Evolutionary conservation across 306 rosid genomes (phyloP).

Genomic region (Boehmeria nivea): DNA sequence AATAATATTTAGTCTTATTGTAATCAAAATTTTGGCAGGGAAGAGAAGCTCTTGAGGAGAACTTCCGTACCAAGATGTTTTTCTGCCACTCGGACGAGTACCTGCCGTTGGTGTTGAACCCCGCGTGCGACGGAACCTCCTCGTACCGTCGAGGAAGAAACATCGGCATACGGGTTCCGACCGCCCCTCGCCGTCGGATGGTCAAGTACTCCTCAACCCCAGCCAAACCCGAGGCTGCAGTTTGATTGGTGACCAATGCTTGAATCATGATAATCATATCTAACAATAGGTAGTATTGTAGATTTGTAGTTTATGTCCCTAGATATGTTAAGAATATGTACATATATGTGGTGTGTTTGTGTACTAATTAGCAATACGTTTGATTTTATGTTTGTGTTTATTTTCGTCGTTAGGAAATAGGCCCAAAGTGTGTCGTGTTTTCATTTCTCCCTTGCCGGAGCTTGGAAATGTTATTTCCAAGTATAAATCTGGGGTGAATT

Average conservation of each 20-base stretch:
- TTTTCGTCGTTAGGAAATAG: neutral
- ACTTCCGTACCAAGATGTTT: slow-evolving; percentile 35
- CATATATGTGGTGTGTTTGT: too few relatives aligned
- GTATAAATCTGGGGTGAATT: slow-evolving; percentile 25
- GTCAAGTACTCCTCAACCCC: neutral
- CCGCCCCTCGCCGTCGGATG: slow-evolving; percentile 12
- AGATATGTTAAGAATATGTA: too few relatives aligned
- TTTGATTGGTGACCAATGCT: neutral
- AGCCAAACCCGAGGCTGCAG: neutral
- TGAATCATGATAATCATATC: too few relatives aligned
- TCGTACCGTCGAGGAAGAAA: neutral
- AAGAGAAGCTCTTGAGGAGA: slow-evolving; percentile 3
- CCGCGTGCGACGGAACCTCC: slow-evolving; percentile 34
- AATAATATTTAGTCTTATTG: neutral
- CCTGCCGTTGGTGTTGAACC: slow-evolving; percentile 27
- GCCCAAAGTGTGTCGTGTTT: slow-evolving; percentile 31
- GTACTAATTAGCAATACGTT: too few relatives aligned
- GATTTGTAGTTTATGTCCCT: neutral
- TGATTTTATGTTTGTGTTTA: neutral
- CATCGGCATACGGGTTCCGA: slow-evolving; percentile 18
- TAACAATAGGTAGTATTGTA: neutral
- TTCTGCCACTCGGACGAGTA: slow-evolving; percentile 31
- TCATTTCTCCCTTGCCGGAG: slow-evolving; percentile 44
- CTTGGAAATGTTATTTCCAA: neutral
- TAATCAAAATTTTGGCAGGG: slow-evolving; percentile 51